Conservation (phyloP, 345 rosid species). For the Syzygium aromaticum region DNA sequence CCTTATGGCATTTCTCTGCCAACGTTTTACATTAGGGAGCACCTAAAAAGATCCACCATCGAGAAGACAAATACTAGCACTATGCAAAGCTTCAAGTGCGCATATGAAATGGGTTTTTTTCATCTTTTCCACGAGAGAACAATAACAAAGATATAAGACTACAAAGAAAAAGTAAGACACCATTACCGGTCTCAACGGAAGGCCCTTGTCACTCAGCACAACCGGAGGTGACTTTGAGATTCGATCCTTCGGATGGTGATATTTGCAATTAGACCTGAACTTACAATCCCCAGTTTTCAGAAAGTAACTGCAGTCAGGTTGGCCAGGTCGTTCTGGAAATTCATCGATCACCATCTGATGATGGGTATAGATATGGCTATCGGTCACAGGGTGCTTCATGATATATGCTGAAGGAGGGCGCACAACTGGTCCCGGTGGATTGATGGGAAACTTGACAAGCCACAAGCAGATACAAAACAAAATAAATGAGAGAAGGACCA, state of each 20-base stretch:
- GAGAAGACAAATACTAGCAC: background rate
- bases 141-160: background rate
- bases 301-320: conserved; percentile 76
- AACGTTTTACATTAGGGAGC: background rate
- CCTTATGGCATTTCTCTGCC: background rate
- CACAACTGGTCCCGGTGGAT: conserved; percentile 42
- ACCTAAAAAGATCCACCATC: background rate
- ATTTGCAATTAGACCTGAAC: conserved; percentile 78
- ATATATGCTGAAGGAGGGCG: conserved; percentile 38
- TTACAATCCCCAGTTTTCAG: conserved; percentile 88
- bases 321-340: conserved; percentile 90
- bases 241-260: conserved; percentile 73
- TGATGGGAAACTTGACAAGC: conserved; percentile 44
- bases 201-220: conserved; percentile 74
- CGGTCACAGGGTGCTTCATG: conserved; percentile 27
- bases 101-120: background rate
- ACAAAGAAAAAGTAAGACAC: background rate
- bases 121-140: background rate
- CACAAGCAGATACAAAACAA: conserved; percentile 7
- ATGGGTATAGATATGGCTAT: conserved; percentile 27
- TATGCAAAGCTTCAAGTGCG: background rate
- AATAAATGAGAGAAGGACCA: background rate
- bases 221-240: conserved; percentile 36
- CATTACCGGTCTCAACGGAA: conserved; percentile 91
- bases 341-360: conserved; percentile 54